A percentile compares a stretch with the other conserved stretches of the same genome.
phyloP scores from a whole-genome alignment of 192 early-diverging fungal species.

The Spizellomyces sp. region DNA sequence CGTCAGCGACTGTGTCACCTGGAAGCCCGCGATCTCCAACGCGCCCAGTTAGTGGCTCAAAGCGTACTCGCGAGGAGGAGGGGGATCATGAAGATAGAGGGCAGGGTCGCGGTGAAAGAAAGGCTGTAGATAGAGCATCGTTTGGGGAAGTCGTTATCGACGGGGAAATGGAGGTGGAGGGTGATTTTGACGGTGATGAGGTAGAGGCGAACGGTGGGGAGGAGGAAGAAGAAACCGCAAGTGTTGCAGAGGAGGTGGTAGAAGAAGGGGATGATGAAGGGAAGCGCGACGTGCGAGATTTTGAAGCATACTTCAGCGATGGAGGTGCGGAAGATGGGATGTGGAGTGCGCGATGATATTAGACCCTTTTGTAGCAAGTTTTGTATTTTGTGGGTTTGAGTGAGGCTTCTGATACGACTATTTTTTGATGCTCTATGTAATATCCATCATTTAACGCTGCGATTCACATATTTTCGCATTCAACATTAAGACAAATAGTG shows the following conservation, averaged over 20 bases:
- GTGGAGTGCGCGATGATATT: no score
- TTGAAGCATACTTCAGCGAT: conserved; percentile 1
- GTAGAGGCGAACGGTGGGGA: not conserved
- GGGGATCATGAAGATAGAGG: not conserved
- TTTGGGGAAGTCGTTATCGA: not conserved
- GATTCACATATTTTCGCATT: no score
- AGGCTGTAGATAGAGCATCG: conserved; percentile 5
- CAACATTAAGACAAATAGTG: no score
- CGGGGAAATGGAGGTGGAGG: not conserved
- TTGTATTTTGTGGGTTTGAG: no score
- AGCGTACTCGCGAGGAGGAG: conserved; percentile 1
- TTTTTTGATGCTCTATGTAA: no score
- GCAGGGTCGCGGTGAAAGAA: not conserved
- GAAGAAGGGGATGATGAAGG: conserved; percentile 1
- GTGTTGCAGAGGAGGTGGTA: not conserved
- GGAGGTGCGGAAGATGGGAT: not conserved
- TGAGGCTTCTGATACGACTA: no score
- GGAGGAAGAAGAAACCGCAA: not conserved
- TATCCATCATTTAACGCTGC: no score
- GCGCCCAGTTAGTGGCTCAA: conserved; percentile 1
- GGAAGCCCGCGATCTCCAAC: not conserved
- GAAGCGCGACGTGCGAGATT: not conserved
- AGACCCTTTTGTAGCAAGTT: no score
- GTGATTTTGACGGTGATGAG: not conserved
- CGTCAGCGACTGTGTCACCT: not conserved